Evolutionary conservation across 352 stramenopile genomes (phyloP).

Genomic region (Phytophthora litchii): DNA sequence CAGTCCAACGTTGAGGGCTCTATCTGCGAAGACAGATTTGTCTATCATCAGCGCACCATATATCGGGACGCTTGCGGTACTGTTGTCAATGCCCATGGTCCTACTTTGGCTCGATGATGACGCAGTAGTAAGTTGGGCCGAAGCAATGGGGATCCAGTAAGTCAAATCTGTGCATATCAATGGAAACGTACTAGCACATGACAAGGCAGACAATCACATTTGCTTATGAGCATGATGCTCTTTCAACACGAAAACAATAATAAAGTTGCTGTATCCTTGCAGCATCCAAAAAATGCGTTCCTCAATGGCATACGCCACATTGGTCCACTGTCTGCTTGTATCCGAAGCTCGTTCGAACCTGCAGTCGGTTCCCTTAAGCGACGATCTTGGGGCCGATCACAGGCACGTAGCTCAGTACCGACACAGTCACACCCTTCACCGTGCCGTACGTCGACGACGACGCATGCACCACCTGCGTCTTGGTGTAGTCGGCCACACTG

Average conservation of each 20-base stretch:
- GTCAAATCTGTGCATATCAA: not conserved
- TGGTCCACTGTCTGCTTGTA: conserved; percentile 5
- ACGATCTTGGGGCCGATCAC: conserved; percentile 64
- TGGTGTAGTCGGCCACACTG: conserved; percentile 59
- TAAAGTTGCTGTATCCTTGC: conserved; percentile 4
- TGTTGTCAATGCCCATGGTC: conserved; percentile 21
- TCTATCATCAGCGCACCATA: conserved; percentile 4
- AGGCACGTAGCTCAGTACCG: conserved; percentile 58
- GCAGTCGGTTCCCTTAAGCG: conserved; percentile 36
- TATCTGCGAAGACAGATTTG: conserved; percentile 1
- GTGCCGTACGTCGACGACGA: conserved; percentile 62
- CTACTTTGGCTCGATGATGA: conserved; percentile 26
- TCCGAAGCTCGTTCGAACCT: conserved; percentile 5
- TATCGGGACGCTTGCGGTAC: conserved; percentile 9
- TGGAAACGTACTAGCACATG: too few relatives aligned
- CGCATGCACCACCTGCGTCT: conserved; percentile 56
- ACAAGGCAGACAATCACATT: conserved; percentile 1
- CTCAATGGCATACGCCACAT: conserved; percentile 8
- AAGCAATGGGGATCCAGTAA: conserved; percentile 8
- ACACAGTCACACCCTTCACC: conserved; percentile 53
- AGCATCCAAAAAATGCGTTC: conserved; percentile 11
- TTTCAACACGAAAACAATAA: conserved; percentile 15
- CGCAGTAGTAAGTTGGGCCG: conserved; percentile 14
- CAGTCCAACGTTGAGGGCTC: conserved; percentile 15
- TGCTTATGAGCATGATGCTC: conserved; percentile 13